Conservation (phyloP, 495 filamentous ascomycete species). For the Aspergillus cavernicola region DNA sequence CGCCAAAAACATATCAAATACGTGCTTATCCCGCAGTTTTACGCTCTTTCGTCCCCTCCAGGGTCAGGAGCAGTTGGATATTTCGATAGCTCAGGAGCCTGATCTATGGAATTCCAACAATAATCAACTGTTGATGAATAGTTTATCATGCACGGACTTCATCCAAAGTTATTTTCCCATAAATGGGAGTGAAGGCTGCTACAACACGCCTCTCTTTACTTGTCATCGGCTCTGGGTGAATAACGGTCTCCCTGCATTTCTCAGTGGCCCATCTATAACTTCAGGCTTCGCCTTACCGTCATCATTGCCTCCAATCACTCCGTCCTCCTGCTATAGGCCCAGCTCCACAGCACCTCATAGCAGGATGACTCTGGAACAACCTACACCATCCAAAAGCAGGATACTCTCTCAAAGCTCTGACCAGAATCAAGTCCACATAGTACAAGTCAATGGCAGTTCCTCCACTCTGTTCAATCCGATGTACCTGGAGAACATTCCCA, state of each 20-base stretch:
- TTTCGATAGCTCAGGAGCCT: neutral
- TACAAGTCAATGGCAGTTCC: neutral
- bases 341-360: neutral
- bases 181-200: neutral
- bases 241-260: neutral
- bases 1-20: neutral
- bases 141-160: neutral
- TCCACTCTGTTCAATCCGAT: neutral
- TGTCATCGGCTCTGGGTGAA: constrained; percentile 3
- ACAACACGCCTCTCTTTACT: neutral
- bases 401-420: neutral
- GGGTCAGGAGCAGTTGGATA: constrained; percentile 1
- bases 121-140: neutral
- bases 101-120: neutral
- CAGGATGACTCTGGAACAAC: neutral
- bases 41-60: neutral
- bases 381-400: neutral
- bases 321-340: neutral
- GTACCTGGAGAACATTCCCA: neutral
- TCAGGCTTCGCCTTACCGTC: neutral
- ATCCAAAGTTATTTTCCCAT: constrained; percentile 1
- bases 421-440: neutral
- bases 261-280: neutral
- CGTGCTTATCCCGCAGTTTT: neutral
- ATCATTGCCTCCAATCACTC: neutral